These are phyloP conservation scores for Wallacemonas sp. DNA, from an alignment of 208 protist genomes.

Conservation along the genomic window DNA sequence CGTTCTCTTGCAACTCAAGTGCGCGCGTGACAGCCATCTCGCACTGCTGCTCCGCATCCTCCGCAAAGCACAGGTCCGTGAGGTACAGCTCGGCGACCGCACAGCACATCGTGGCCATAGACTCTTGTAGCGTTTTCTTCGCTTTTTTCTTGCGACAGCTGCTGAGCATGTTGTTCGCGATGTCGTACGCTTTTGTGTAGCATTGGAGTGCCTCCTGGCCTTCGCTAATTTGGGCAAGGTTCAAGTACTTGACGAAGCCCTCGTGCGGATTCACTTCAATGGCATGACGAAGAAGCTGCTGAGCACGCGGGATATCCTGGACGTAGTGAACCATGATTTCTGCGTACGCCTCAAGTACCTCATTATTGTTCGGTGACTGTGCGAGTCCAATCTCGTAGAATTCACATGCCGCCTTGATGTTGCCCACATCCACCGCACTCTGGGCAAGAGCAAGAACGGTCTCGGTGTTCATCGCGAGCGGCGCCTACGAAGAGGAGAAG, in stretches of 20 bases:
- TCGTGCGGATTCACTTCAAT: constrained; percentile 80
- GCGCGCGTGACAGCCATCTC: constrained; percentile 61
- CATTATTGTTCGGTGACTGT: constrained; percentile 76
- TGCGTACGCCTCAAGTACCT: constrained; percentile 91
- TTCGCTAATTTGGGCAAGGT: constrained; percentile 85
- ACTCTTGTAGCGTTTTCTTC: constrained; percentile 57
- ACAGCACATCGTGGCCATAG: constrained; percentile 81
- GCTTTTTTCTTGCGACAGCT: constrained; percentile 53
- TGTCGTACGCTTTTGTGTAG: constrained; percentile 78
- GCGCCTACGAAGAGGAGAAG: constrained; percentile 8
- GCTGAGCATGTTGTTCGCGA: constrained; percentile 53
- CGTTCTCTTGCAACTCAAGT: constrained; percentile 38
- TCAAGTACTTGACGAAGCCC: constrained; percentile 91
- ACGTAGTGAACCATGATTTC: constrained; percentile 90
- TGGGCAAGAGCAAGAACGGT: constrained; percentile 81
- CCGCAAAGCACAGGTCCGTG: constrained; percentile 86
- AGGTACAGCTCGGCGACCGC: constrained; percentile 90
- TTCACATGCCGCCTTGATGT: constrained; percentile 80
- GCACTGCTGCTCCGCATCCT: constrained; percentile 82
- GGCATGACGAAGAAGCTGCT: constrained; percentile 83
- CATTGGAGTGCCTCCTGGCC: constrained; percentile 71
- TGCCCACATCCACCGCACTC: constrained; percentile 80
- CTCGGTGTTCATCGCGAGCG: constrained; percentile 50
- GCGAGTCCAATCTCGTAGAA: constrained; percentile 83
- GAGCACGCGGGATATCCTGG: constrained; percentile 60